Base-by-base conservation (phyloP, 169 alveolate genomes). In the Plasmodium knowlesi region DNA sequence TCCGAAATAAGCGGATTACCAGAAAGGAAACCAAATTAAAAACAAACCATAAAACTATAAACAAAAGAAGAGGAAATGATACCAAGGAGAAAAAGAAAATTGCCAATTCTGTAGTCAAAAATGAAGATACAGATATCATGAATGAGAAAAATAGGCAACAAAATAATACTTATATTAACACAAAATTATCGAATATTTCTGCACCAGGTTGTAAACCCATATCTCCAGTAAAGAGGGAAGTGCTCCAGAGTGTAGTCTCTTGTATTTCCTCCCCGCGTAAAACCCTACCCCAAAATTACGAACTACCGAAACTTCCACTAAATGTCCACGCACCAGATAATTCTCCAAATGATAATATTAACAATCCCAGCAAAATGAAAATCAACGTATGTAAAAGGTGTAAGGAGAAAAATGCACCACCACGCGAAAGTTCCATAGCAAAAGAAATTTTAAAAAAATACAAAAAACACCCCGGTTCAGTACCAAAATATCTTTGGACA, bases 401-500 rank as follows among this genome's bases (percentile, higher is more conserved):
- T 78, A 53, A 86, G 54, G 81, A 74, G 37, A 76, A 28, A 74
- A 73, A 67, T 32, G 34, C 32, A 73, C 12, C 32, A 73, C 12
- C 54, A 76, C 84, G 34, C 73, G 84, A 67, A 84, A 71, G 84
- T 72, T 34, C 50, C 82, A 19, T 73, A 78, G 53, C 94, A 78
- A 93, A 79, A 39, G 81, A 30, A 70, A 76, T 32, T 83, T 70
- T 19, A 46, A 22, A 57, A 53, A 86, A 67, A 67, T 22, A 67
- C 76, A 67, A 41, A 76, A 86, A 53, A 8, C 19, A 54, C 39
- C 50, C 46, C 12, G 78, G 85, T 80, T 85, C 97, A 16, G 74
- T 93, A 39, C 97, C 97, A 2, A 86, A 92, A 67, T 95, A 93
- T 83, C 82, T 93, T 39, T 95, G 97, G 97, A 80, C 96, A 1